Conservation (phyloP, 169 alveolate genomes). For the Cryptosporidium muris region DNA sequence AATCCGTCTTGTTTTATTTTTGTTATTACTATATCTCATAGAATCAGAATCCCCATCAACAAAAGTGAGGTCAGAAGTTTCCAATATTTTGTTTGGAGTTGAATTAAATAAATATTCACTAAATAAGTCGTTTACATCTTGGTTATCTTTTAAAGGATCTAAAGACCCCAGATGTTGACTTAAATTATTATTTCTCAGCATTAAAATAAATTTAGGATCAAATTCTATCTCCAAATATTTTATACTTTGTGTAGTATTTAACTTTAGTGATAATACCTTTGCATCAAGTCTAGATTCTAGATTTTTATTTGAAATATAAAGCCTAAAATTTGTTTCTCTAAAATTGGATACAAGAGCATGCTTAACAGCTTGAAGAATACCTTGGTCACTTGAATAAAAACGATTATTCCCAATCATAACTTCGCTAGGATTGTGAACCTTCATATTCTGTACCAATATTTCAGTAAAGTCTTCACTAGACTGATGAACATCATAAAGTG, state of each 20-base stretch:
- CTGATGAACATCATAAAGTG: constrained; percentile 33
- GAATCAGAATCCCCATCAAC: constrained; percentile 55
- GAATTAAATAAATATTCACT: constrained; percentile 22
- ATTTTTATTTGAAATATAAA: neutral
- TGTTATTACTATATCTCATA: neutral
- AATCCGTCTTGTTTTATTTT: constrained; percentile 24
- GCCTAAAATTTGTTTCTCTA: constrained; percentile 26
- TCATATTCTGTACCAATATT: constrained; percentile 32
- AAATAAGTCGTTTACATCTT: neutral
- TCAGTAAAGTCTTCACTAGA: constrained; percentile 43
- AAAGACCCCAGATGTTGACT: constrained; percentile 24
- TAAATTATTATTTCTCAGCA: constrained; percentile 20
- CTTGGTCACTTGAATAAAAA: constrained; percentile 17
- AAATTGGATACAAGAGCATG: constrained; percentile 41
- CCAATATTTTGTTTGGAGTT: constrained; percentile 24
- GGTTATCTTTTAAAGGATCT: constrained; percentile 30
- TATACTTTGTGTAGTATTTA: neutral
- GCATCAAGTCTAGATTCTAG: no score
- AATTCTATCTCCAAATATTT: constrained; percentile 22
- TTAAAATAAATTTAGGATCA: constrained; percentile 14
- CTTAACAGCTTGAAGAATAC: constrained; percentile 22
- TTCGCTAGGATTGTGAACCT: constrained; percentile 61
- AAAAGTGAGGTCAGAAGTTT: constrained; percentile 49
- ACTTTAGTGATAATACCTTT: neutral
- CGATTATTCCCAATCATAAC: constrained; percentile 57